Evolutionary conservation across 441 rosid species (phyloP).

Genomic region (Geranium incanum): DNA sequence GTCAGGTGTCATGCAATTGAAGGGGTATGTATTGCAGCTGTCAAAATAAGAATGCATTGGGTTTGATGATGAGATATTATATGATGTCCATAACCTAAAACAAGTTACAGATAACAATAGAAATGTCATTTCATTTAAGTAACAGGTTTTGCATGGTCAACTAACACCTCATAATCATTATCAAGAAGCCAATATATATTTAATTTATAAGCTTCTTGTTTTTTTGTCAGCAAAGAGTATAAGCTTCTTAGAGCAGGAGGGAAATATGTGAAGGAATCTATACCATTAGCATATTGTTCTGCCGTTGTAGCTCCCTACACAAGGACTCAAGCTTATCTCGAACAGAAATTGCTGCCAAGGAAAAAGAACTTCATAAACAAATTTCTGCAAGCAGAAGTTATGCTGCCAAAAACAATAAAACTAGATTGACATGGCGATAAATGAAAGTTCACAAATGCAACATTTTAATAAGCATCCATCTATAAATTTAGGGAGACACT

Average conservation of each 20-base stretch:
- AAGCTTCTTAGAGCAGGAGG: conserved; percentile 4
- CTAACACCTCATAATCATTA: conserved; percentile 1
- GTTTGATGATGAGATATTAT: not conserved
- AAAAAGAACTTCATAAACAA: not conserved
- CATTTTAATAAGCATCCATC: too few species aligned
- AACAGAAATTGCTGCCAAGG: conserved; percentile 54
- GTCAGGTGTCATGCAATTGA: not conserved
- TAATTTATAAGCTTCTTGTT: too few species aligned
- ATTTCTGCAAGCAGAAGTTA: too few species aligned
- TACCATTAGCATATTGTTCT: conserved; percentile 88
- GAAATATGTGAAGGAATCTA: conserved; percentile 12
- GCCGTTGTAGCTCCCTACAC: conserved; percentile 87
- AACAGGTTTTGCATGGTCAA: conserved; percentile 9
- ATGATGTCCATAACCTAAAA: not conserved
- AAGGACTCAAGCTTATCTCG: conserved; percentile 86
- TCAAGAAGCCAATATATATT: not conserved
- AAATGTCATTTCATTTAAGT: not conserved
- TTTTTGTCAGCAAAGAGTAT: too few species aligned
- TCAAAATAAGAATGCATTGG: not conserved
- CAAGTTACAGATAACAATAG: not conserved
- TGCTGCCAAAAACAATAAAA: too few species aligned
- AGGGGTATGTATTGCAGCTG: not conserved
- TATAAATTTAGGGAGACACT: too few species aligned
- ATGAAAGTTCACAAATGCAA: too few species aligned
- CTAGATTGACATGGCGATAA: too few species aligned